Conservation (phyloP, 2,329 filamentous ascomycete genomes). For the Fusarium staphyleae region DNA sequence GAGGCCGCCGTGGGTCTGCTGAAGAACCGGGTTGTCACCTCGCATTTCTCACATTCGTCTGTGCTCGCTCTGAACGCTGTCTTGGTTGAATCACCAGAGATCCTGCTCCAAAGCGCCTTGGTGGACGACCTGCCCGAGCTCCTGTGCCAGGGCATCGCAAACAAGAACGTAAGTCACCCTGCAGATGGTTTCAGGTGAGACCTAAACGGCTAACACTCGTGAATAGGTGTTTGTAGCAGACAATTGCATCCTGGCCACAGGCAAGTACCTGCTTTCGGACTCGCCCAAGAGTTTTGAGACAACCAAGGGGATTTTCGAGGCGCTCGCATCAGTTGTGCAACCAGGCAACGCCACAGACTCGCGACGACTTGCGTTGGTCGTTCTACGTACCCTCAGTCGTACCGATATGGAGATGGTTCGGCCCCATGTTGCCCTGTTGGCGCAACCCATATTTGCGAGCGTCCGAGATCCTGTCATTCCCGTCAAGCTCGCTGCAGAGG, state of each 20-base stretch:
- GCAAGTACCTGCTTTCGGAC: slow-evolving; percentile 83
- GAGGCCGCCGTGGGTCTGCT: slow-evolving; percentile 68
- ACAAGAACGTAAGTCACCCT: slow-evolving; percentile 70
- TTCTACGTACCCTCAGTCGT: slow-evolving; percentile 84
- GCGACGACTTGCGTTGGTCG: slow-evolving; percentile 84
- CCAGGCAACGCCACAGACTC: slow-evolving; percentile 83
- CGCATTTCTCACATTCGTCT: slow-evolving; percentile 78
- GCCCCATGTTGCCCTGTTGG: slow-evolving; percentile 81
- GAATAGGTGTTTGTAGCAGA: slow-evolving; percentile 80
- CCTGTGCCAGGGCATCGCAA: slow-evolving; percentile 79
- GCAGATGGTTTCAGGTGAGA: not conserved
- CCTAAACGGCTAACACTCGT: not conserved
- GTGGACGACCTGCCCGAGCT: slow-evolving; percentile 77
- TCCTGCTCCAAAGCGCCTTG: slow-evolving; percentile 70
- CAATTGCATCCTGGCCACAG: slow-evolving; percentile 86
- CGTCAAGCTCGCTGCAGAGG: slow-evolving; percentile 93
- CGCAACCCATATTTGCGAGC: slow-evolving; percentile 83
- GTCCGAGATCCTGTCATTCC: slow-evolving; percentile 93
- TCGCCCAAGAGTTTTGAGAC: slow-evolving; percentile 75
- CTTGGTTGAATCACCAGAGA: slow-evolving; percentile 77
- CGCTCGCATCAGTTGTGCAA: slow-evolving; percentile 75
- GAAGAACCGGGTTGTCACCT: slow-evolving; percentile 79
- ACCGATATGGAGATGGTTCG: slow-evolving; percentile 80
- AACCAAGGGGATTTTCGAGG: slow-evolving; percentile 80
- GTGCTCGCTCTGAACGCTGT: slow-evolving; percentile 89